phyloP scores from a whole-genome alignment of 805 yeast genomes.

The Nakazawaea molendinolei region DNA sequence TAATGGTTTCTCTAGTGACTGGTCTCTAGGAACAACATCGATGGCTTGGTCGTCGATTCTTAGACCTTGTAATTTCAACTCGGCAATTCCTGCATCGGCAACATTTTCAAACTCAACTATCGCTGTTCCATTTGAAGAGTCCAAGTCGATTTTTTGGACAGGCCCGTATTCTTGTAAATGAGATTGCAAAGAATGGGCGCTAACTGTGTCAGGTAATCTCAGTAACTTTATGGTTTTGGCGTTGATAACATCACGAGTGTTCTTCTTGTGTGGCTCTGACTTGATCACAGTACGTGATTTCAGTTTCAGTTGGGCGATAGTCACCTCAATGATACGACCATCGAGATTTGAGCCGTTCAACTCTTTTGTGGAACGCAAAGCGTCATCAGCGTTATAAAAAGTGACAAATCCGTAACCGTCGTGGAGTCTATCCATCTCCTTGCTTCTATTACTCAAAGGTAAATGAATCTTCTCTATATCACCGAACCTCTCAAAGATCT shows the following conservation, averaged over 20 bases:
- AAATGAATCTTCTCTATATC: constrained; percentile 42
- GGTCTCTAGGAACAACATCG: constrained; percentile 20
- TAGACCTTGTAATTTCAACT: constrained; percentile 33
- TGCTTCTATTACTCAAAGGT: constrained; percentile 34
- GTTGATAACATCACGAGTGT: constrained; percentile 14
- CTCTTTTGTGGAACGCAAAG: constrained; percentile 35
- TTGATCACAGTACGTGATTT: constrained; percentile 18
- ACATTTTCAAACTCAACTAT: constrained; percentile 38
- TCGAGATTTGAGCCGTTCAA: constrained; percentile 34
- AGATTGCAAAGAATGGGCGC: constrained; percentile 25
- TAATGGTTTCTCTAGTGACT: constrained; percentile 6
- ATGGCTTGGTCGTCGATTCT: constrained; percentile 26
- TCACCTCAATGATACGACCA: constrained; percentile 43
- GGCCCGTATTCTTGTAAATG: constrained; percentile 28
- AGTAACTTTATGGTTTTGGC: constrained; percentile 20
- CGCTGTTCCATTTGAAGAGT: constrained; percentile 41
- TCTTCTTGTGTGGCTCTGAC: constrained; percentile 4
- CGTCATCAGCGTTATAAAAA: constrained; percentile 36
- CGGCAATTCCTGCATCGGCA: constrained; percentile 45
- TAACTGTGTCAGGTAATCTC: constrained; percentile 31
- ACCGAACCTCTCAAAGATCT: constrained; percentile 45
- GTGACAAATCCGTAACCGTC: constrained; percentile 66
- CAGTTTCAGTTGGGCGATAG: constrained; percentile 36
- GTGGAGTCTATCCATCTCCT: constrained; percentile 28
- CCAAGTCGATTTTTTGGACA: constrained; percentile 36